These are phyloP conservation scores for Gyromitra esculenta DNA, from an alignment of 2,329 filamentous ascomycete genomes.

Conservation along the genomic window DNA sequence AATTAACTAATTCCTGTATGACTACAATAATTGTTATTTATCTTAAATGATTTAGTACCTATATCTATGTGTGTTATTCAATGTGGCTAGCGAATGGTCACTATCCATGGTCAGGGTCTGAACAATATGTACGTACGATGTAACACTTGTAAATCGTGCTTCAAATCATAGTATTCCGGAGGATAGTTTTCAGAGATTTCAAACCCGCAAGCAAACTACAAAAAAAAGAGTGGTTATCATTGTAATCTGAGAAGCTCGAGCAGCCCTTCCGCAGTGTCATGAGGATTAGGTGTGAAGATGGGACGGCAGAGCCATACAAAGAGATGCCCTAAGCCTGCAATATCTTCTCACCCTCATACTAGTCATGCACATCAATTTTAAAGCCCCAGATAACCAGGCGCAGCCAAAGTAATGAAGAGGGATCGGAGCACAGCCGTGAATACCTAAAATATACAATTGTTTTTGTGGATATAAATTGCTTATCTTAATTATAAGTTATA, in stretches of 20 bases:
- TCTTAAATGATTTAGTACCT: neutral
- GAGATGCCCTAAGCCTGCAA: neutral
- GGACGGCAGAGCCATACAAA: neutral
- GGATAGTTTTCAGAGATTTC: neutral
- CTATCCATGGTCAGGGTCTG: neutral
- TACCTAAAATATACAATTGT: slow-evolving; percentile 19
- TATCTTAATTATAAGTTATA: neutral
- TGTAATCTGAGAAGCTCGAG: neutral
- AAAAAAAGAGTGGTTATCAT: neutral
- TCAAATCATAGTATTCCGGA: neutral
- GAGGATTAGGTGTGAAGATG: neutral
- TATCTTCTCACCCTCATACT: neutral
- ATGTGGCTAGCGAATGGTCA: neutral
- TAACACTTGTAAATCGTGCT: neutral
- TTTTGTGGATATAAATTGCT: neutral
- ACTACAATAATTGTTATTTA: neutral
- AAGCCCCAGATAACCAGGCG: neutral
- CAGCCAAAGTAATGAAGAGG: slow-evolving; percentile 5
- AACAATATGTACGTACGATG: neutral
- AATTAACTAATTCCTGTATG: neutral
- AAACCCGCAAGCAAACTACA: neutral
- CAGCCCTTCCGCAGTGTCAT: neutral
- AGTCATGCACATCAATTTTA: neutral
- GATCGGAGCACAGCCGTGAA: slow-evolving; percentile 18
- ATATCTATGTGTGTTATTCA: neutral